Conservation (phyloP, 2,329 filamentous ascomycete species). For the Fonsecaea erecta region DNA sequence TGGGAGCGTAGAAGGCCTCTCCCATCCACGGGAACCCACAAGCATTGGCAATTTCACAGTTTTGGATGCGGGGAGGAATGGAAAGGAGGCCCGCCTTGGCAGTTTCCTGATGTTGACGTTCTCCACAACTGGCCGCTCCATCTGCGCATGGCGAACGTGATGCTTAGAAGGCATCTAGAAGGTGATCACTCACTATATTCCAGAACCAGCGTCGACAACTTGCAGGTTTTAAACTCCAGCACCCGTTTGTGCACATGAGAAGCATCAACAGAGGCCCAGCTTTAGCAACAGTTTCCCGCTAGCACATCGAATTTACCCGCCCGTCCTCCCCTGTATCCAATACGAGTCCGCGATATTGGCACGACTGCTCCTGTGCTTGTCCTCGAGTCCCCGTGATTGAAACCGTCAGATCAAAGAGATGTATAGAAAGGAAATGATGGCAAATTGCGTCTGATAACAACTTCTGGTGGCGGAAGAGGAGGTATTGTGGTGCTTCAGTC, state of each 20-base stretch:
- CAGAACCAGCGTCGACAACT: slow-evolving; percentile 4
- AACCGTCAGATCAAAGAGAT: slow-evolving; percentile 11
- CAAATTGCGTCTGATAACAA: slow-evolving; percentile 2
- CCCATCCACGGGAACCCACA: not conserved
- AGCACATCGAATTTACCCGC: not conserved
- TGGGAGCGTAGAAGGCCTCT: not conserved
- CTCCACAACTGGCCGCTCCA: slow-evolving; percentile 11
- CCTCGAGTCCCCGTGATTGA: slow-evolving; percentile 8
- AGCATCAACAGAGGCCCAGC: not conserved
- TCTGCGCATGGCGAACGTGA: not conserved
- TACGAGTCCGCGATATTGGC: slow-evolving; percentile 17
- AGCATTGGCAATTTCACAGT: not conserved
- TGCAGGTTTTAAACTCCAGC: not conserved
- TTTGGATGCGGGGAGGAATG: slow-evolving; percentile 7
- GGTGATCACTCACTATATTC: slow-evolving; percentile 12
- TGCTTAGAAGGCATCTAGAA: slow-evolving; percentile 30
- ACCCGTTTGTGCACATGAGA: slow-evolving; percentile 1
- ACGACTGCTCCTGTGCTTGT: slow-evolving; percentile 12
- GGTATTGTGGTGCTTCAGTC: slow-evolving; percentile 9
- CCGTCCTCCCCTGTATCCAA: slow-evolving; percentile 1
- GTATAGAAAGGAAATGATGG: slow-evolving; percentile 21
- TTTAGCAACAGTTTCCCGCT: not conserved
- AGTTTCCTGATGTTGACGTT: slow-evolving; percentile 15
- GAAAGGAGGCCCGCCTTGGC: slow-evolving; percentile 15
- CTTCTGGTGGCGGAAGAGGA: slow-evolving; percentile 4